Evolutionary conservation across 768 basidiomycete species (phyloP).

Genomic region (Favolaschia claudopus): DNA sequence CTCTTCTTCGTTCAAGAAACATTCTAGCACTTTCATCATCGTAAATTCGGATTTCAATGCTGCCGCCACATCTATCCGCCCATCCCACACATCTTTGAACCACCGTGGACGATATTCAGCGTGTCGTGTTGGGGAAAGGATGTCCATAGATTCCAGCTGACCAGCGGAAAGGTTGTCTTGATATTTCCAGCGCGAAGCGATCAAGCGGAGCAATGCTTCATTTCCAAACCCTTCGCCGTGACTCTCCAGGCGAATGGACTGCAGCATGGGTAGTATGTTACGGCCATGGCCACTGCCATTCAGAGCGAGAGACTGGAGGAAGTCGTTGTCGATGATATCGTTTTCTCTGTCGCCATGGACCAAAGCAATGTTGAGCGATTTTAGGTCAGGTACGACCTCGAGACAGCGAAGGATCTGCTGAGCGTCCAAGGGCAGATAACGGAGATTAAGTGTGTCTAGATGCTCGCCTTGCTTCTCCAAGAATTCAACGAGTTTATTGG

Average conservation of each 20-base stretch:
- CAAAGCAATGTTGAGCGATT: conserved; percentile 43
- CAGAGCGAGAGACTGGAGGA: conserved; percentile 35
- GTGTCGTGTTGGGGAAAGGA: conserved; percentile 39
- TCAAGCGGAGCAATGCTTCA: conserved; percentile 34
- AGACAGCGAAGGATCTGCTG: conserved; percentile 41
- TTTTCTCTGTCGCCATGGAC: conserved; percentile 38
- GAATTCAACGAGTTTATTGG: conserved; percentile 10
- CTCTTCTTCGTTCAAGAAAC: conserved; percentile 17
- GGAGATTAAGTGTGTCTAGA: conserved; percentile 41
- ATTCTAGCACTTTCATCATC: conserved; percentile 19
- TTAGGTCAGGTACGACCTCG: conserved; percentile 36
- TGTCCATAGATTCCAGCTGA: conserved; percentile 34
- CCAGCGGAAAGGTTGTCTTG: conserved; percentile 3
- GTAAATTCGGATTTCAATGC: conserved; percentile 18
- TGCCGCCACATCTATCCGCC: conserved; percentile 37
- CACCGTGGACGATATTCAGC: conserved; percentile 29
- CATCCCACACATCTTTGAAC: conserved; percentile 31
- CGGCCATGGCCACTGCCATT: background rate
- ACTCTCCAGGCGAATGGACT: conserved; percentile 40
- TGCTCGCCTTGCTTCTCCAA: conserved; percentile 30
- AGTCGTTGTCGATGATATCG: conserved; percentile 47
- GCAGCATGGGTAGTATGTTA: conserved; percentile 37
- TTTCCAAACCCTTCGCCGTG: conserved; percentile 41
- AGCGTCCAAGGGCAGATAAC: conserved; percentile 49
- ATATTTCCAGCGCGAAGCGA: conserved; percentile 42